These are phyloP conservation scores for Arbutus unedo DNA, from an alignment of 148 eudicot species.

Conservation along the genomic window DNA sequence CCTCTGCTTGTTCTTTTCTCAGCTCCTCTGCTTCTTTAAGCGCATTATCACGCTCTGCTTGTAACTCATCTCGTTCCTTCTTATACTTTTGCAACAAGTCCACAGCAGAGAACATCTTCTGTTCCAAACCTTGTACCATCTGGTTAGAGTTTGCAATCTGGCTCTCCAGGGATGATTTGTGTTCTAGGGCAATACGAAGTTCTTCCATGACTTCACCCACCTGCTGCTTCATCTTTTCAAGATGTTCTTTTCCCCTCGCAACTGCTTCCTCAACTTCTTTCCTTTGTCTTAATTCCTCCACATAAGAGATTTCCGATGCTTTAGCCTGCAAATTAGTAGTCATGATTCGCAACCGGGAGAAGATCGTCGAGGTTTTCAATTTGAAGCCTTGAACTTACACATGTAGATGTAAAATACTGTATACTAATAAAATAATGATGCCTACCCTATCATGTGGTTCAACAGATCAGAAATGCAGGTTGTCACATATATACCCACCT, in stretches of 20 bases:
- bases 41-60: constrained; percentile 57
- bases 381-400: background rate
- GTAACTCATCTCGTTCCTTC: constrained; percentile 64
- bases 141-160: constrained; percentile 48
- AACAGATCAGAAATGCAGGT: background rate
- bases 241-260: constrained; percentile 43
- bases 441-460: constrained; percentile 1
- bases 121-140: constrained; percentile 52
- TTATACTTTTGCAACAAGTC: constrained; percentile 61
- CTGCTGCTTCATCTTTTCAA: constrained; percentile 37
- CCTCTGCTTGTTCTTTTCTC: constrained; percentile 36
- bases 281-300: constrained; percentile 52
- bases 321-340: constrained; percentile 24
- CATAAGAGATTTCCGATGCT: constrained; percentile 44
- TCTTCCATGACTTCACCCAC: constrained; percentile 38
- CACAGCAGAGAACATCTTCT: constrained; percentile 62
- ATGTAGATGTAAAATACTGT: background rate
- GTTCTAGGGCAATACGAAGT: constrained; percentile 41
- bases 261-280: constrained; percentile 58
- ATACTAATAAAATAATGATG: background rate
- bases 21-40: constrained; percentile 51
- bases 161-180: constrained; percentile 48
- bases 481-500: background rate
- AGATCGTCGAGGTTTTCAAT: background rate
- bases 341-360: background rate